Base-by-base conservation (phyloP, 257 asterid genomes). In the Capsicum baccatum region DNA sequence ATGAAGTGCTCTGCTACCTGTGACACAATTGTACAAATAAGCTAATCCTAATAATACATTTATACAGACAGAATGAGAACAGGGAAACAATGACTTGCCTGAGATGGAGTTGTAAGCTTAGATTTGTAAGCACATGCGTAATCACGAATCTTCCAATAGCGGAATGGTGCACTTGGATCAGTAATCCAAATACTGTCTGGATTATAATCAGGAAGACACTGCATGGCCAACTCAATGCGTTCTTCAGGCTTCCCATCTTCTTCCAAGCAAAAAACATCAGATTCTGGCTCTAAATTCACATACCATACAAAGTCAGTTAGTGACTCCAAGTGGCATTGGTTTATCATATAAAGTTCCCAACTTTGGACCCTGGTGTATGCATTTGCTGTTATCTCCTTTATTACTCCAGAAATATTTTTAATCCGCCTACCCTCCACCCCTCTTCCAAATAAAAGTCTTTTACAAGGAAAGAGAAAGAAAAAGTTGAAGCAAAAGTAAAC, bases 51-150 rank as follows among this genome's bases (percentile, higher is more conserved):
- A 44, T 44, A 44, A 44, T 44, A 44, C 48, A 44, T 44, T 44
- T 44, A 44, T 44, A 44, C 48, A 44, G 8, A 44, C 48, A 5
- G 8, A 6, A 44, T 44, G 48, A 5, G 8, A 60, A n/a, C 80
- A 88, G 50, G 57, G 35, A 33, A 66, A 66, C 63, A 79, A 85
- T 81, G 81, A 88, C 97, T 92, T 88, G 91, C 99, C 9, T 89
- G 86, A 74, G 99, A 91, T n/a, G 99, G 99, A 81, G 93, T 92
- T 50, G 93, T 90, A 81, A 93, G 96, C 84, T 92, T 94, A 21
- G 97, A 44, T 87, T 93, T 92, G 90, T 93, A 96, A 81, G 99
- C 99, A 86, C 89, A 89, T 85, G 98, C 98, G 90, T 93, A 94
- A 87, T 93, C 99, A 83, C 97, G 91, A 88, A 94, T 96, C 86